These are phyloP conservation scores for Stephanodiscus minutulus DNA, from an alignment of 108 stramenopile species.

Conservation along the genomic window DNA sequence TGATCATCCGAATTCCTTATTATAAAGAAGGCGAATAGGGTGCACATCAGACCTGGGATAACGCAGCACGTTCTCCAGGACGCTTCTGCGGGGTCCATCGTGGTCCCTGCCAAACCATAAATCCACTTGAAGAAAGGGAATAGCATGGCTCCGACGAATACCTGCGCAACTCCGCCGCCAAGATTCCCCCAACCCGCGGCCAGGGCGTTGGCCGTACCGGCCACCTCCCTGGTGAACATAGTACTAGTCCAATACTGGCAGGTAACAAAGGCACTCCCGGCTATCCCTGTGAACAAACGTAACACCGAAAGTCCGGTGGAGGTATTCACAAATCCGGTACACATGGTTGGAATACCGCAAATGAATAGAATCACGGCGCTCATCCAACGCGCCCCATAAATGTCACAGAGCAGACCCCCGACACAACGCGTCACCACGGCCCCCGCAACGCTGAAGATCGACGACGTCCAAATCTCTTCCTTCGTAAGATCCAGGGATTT, in stretches of 20 bases:
- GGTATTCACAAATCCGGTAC: constrained; percentile 78
- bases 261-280: constrained; percentile 67
- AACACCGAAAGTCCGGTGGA: constrained; percentile 65
- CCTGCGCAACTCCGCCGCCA: constrained; percentile 62
- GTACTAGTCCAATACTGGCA: constrained; percentile 90
- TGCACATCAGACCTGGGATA: constrained; percentile 72
- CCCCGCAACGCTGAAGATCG: constrained; percentile 60
- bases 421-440: constrained; percentile 63
- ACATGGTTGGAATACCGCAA: constrained; percentile 81
- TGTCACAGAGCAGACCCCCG: constrained; percentile 82
- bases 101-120: constrained; percentile 27
- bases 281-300: constrained; percentile 83
- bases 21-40: constrained; percentile 49
- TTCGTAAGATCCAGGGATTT: constrained; percentile 50
- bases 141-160: constrained; percentile 74
- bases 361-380: constrained; percentile 46
- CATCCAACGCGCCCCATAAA: constrained; percentile 61
- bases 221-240: constrained; percentile 85
- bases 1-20: constrained; percentile 68
- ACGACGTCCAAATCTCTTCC: constrained; percentile 66
- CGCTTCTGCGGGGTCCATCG: constrained; percentile 44
- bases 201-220: constrained; percentile 90
- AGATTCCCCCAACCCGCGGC: constrained; percentile 94
- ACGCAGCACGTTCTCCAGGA: constrained; percentile 83
- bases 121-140: constrained; percentile 83